Base-by-base conservation (phyloP, 1,139 yeast species). In the Nematodospora anomalae region DNA sequence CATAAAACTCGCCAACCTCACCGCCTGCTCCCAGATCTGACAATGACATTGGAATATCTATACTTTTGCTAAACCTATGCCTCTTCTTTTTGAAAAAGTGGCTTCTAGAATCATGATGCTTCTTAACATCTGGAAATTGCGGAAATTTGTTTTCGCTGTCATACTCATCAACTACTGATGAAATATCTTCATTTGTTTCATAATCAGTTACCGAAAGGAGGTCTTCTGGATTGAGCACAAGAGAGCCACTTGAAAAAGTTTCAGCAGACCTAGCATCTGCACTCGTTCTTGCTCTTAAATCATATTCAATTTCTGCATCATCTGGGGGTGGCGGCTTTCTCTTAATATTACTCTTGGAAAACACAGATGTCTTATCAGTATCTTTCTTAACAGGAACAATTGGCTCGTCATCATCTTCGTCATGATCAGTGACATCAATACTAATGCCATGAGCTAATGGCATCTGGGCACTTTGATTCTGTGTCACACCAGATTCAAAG, bases 251-350 rank as follows among this genome's bases (percentile, higher is more conserved):
- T 4, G 42, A 43, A 23, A 45, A 32, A 4, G 45, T 42, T 6
- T 42, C 45, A 16, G 30, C 20, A 4, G 45, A 42, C 25, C 28
- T 32, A 4, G 35, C 44, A 33, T 38, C 33, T 15, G 20, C n/a
- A 16, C 29, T 24, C 44, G 36, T 33, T 30, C 33, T 27, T n/a
- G 30, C 28, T 18, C 26, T 30, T 15, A 37, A 16, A 16, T 32
- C 37, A 16, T 12, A 9, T 20, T 27, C 30, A 27, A n/a, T 6
- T 12, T 32, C 36, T 16, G 36, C 31, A 6, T 35, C 29, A 5
- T 24, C 34, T 15, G 25, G 26, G 16, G 62, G 64, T 10, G 66
- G 66, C 8, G 66, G 66, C 36, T 59, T 60, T 26, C 66, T 41
- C 37, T 46, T 51, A 3, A 50, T 51, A 36, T 45, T 49, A 8